Conservation (phyloP, 192 early-diverging fungal genomes). For the Podila minutissima region DNA sequence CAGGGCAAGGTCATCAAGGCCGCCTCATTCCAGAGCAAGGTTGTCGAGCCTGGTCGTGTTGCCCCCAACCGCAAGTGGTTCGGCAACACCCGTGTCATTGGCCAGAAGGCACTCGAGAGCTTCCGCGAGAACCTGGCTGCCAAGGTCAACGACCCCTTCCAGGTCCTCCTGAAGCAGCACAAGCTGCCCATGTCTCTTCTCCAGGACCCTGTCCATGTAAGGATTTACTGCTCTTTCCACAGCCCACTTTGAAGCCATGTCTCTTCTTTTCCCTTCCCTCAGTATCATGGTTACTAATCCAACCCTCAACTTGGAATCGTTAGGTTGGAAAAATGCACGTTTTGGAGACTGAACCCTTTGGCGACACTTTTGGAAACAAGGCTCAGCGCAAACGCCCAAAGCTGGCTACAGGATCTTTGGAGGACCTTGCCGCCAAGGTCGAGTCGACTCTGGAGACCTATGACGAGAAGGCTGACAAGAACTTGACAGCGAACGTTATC, state of each 20-base stretch:
- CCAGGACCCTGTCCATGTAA: slow-evolving; percentile 80
- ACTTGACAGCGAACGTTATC: slow-evolving; percentile 78
- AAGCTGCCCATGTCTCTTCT: slow-evolving; percentile 96
- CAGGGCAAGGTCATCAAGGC: slow-evolving; percentile 93
- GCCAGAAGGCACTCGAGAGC: slow-evolving; percentile 90
- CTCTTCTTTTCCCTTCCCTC: neutral
- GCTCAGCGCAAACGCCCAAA: slow-evolving; percentile 96
- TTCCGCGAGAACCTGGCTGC: slow-evolving; percentile 92
- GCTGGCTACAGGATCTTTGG: slow-evolving; percentile 75
- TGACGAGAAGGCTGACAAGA: slow-evolving; percentile 71
- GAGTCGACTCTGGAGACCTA: slow-evolving; percentile 72
- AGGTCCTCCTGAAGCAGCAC: slow-evolving; percentile 91
- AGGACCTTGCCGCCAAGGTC: slow-evolving; percentile 80
- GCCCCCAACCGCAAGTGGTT: slow-evolving; percentile 98
- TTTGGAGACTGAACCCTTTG: slow-evolving; percentile 94
- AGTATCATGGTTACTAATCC: neutral
- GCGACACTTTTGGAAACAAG: slow-evolving; percentile 93
- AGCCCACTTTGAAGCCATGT: neutral
- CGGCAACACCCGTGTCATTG: slow-evolving; percentile 97
- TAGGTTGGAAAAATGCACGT: slow-evolving; percentile 79
- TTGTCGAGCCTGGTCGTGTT: slow-evolving; percentile 82
- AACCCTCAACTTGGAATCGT: neutral
- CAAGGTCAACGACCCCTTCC: slow-evolving; percentile 95
- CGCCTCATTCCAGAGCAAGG: slow-evolving; percentile 86
- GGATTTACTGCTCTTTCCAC: slow-evolving; percentile 15